A percentile compares a stretch with the other conserved stretches of the same genome.
phyloP scores from a whole-genome alignment of 768 basidiomycete species.

The Macrolepiota albuminosa region DNA sequence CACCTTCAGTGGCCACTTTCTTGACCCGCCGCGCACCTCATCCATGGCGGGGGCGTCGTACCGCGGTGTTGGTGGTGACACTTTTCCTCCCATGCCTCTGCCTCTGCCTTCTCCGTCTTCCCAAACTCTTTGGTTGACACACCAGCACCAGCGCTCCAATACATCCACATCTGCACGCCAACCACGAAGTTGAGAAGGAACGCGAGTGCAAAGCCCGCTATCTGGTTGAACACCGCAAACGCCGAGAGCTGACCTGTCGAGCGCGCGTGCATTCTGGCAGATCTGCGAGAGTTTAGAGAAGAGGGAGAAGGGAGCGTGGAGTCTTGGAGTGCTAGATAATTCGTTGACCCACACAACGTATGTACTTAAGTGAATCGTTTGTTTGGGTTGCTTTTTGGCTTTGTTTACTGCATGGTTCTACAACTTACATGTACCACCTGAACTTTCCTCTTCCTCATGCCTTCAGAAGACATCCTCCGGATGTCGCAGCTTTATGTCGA shows the following conservation, averaged over 20 bases:
- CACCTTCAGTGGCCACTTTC: constrained; percentile 73
- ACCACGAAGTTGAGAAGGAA: constrained; percentile 80
- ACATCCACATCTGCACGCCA: constrained; percentile 79
- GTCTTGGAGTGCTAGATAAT: constrained; percentile 50
- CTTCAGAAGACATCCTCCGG: background rate
- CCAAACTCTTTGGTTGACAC: too few relatives aligned
- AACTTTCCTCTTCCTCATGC: background rate
- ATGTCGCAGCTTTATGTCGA: background rate
- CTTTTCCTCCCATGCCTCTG: constrained; percentile 8
- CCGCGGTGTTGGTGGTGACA: constrained; percentile 24
- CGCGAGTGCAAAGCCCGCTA: constrained; percentile 80
- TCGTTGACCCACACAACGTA: too few relatives aligned
- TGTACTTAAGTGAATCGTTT: too few relatives aligned
- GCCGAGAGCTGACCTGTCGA: constrained; percentile 94
- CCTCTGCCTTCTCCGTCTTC: background rate
- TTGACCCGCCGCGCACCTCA: constrained; percentile 45
- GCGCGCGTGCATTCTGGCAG: constrained; percentile 61
- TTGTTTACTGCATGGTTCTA: too few relatives aligned
- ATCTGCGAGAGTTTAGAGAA: constrained; percentile 96
- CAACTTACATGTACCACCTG: too few relatives aligned
- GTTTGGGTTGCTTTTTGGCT: too few relatives aligned
- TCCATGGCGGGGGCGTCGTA: constrained; percentile 37
- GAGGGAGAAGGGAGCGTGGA: constrained; percentile 85
- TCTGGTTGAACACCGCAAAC: constrained; percentile 85
- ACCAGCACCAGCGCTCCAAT: constrained; percentile 47